Evolutionary conservation across 257 asterid species (phyloP), one percentile per base, ranked within the genome.

Genomic region (Plantago elongata): DNA sequence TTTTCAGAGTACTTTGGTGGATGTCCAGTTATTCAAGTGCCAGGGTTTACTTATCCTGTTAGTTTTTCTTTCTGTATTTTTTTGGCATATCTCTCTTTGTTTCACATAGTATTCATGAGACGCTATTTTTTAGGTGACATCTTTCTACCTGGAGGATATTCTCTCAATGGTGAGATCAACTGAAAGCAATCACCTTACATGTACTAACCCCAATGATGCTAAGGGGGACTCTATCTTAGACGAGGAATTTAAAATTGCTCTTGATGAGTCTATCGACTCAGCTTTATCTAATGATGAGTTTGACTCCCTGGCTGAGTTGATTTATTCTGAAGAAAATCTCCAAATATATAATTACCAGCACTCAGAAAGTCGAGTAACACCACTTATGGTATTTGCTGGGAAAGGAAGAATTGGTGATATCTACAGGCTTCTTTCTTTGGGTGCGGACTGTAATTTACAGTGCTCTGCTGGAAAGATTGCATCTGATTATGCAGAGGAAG

Each of bases 11-110:
- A 93, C 75, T 93, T 93, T 61, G 80, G 91, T 76, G 91, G 89
- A 65, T 93, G 96, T 71, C 99, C 96, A 57, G 62, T 89, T 69
- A 80, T 93, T 74, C 81, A 77, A 61, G 97, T 93, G 60, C 99
- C 99, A 0, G 97, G 99, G 45, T 89, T 93, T 68, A 89, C 96
- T 60, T 77, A 87, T 75, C 97, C 97, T 13, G 97, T 93, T 69
- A 78, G 84, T 68, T 60, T 50, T 52, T 74, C 50, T 12, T 51
- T 56, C 37, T 13, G 11, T 52, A 4, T 4, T 0, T n/a, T 13
- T 44, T 42, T 5, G 52, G 15, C 44, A 55, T 40, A 17, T 57
- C 48, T 64, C 61, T 64, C 58, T 51, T 63, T 70, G 56, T 43
- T 29, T 15, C 11, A n/a, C 5, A 14, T 62, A 58, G 63, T 65